Evolutionary conservation across 2,329 filamentous ascomycete species (phyloP).

Genomic region (Aspergillus pseudoterreus): DNA sequence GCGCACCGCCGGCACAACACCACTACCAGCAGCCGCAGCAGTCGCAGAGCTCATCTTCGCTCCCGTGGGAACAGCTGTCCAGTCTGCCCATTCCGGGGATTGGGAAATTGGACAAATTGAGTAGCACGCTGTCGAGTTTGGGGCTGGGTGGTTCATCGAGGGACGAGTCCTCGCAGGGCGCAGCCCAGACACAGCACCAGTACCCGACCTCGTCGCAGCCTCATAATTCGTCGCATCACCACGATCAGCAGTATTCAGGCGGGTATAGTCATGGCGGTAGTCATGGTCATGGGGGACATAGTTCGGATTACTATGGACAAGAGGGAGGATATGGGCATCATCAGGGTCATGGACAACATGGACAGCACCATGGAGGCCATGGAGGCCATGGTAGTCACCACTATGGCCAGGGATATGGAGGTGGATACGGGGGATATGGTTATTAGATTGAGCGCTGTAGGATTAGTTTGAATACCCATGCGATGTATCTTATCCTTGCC

Average conservation of each 20-base stretch:
- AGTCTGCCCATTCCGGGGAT: slow-evolving; percentile 36
- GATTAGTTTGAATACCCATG: not conserved
- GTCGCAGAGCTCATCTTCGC: slow-evolving; percentile 21
- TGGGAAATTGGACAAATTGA: slow-evolving; percentile 34
- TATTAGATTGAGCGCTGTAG: not conserved
- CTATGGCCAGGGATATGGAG: slow-evolving; percentile 2
- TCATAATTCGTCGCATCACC: slow-evolving; percentile 3
- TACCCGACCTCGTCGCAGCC: not conserved
- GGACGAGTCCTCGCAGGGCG: slow-evolving; percentile 2
- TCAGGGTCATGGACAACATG: not conserved
- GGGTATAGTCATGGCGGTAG: slow-evolving; percentile 4
- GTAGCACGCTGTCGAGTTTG: slow-evolving; percentile 28
- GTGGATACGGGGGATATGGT: slow-evolving; percentile 2
- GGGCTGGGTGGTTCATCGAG: slow-evolving; percentile 25
- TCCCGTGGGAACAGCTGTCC: slow-evolving; percentile 29
- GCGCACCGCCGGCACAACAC: not conserved
- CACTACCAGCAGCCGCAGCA: slow-evolving; percentile 11
- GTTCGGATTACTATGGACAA: slow-evolving; percentile 6
- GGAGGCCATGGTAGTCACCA: slow-evolving; percentile 4
- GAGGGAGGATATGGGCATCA: not conserved
- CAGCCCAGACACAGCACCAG: slow-evolving; percentile 4
- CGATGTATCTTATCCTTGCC: not conserved
- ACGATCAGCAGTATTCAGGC: slow-evolving; percentile 8
- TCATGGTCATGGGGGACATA: not conserved
- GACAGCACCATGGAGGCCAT: not conserved